phyloP scores from a whole-genome alignment of 495 filamentous ascomycete genomes.

The Penicillium flavigenum region DNA sequence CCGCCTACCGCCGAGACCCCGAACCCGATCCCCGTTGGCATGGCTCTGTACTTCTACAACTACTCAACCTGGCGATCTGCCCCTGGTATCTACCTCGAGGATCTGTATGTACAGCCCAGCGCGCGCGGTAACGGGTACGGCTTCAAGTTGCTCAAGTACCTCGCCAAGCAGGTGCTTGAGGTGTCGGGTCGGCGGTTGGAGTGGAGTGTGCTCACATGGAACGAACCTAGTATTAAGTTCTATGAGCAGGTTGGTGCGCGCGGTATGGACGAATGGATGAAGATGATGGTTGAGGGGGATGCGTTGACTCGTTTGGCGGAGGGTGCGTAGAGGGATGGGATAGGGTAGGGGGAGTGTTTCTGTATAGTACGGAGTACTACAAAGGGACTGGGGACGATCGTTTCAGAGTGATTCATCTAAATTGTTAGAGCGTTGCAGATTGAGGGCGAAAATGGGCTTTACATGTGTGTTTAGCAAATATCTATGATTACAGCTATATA shows the following conservation, averaged over 20 bases:
- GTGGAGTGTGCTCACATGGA: conserved; percentile 92
- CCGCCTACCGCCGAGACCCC: conserved; percentile 31
- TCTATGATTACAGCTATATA: background rate
- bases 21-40: conserved; percentile 47
- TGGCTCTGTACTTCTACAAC: conserved; percentile 70
- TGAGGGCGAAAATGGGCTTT: background rate
- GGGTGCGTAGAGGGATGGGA: conserved; percentile 12
- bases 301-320: conserved; percentile 60
- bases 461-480: background rate
- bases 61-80: conserved; percentile 82
- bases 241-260: conserved; percentile 79
- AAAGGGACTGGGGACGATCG: background rate
- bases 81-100: conserved; percentile 92
- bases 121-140: conserved; percentile 79
- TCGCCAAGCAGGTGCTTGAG: conserved; percentile 70
- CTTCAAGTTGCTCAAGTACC: conserved; percentile 65
- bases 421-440: background rate
- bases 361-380: background rate
- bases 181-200: conserved; percentile 76
- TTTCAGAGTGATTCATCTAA: background rate
- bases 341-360: background rate
- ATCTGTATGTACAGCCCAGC: conserved; percentile 74
- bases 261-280: conserved; percentile 82
- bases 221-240: conserved; percentile 84
- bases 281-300: conserved; percentile 83